Evolutionary conservation across 2,329 filamentous ascomycete genomes (phyloP).

Genomic region (Pseudopithomyces chartarum): DNA sequence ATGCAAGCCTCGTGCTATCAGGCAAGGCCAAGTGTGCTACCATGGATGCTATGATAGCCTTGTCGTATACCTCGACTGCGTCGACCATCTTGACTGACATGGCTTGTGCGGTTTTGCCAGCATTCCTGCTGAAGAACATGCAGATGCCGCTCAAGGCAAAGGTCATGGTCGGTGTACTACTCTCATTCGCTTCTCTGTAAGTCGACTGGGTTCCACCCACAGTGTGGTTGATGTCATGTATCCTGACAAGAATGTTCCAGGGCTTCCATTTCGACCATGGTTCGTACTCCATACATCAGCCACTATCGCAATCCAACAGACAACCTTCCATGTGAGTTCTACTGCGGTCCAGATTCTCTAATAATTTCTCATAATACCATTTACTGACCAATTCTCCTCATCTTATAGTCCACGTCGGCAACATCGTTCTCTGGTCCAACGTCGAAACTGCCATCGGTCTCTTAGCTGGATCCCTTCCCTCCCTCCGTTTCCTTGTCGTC

Average conservation of each 20-base stretch:
- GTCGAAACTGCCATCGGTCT: neutral
- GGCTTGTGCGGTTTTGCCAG: neutral
- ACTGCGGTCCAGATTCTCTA: neutral
- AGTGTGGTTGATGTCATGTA: neutral
- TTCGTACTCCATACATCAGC: neutral
- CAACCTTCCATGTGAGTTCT: neutral
- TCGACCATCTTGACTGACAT: neutral
- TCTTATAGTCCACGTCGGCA: neutral
- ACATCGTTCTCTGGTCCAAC: conserved; percentile 1
- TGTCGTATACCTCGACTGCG: neutral
- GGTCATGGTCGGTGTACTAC: neutral
- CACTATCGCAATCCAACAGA: neutral
- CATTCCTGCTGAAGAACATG: neutral
- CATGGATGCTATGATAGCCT: neutral
- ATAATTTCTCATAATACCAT: neutral
- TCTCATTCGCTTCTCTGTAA: neutral
- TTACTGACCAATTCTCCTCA: neutral
- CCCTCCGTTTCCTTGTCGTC: neutral
- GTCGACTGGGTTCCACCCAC: neutral
- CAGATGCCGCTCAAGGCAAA: neutral
- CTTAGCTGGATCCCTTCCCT: neutral
- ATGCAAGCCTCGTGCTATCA: neutral
- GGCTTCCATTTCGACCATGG: neutral
- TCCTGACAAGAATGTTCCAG: neutral
- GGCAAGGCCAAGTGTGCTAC: neutral